These are phyloP conservation scores for Entomortierella lignicola DNA, from an alignment of 192 early-diverging fungal species.

Conservation along the genomic window DNA sequence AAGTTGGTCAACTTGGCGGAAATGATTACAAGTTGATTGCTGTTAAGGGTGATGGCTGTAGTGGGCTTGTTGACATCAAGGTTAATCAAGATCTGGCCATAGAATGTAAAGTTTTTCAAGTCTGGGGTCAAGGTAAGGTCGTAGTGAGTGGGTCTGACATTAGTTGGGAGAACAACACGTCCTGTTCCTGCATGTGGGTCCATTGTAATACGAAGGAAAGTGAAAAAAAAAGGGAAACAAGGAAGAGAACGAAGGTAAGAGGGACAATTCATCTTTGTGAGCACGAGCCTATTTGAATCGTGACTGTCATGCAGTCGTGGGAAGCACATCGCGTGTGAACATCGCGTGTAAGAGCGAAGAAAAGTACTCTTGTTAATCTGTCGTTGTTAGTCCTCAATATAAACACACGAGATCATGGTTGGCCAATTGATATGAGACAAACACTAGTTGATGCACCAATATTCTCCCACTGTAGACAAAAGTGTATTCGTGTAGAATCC, in stretches of 20 bases:
- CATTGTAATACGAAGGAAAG: constrained; percentile 9
- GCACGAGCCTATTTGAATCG: too few relatives aligned
- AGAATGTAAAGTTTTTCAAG: constrained; percentile 82
- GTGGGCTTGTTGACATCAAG: constrained; percentile 73
- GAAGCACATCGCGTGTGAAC: too few relatives aligned
- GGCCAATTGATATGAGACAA: too few relatives aligned
- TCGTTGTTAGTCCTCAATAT: too few relatives aligned
- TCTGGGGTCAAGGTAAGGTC: constrained; percentile 82
- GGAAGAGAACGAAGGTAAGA: constrained; percentile 1
- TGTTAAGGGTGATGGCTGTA: constrained; percentile 73
- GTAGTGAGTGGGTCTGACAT: constrained; percentile 88
- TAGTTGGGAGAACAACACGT: constrained; percentile 86
- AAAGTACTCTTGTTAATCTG: too few relatives aligned
- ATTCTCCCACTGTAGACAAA: too few relatives aligned
- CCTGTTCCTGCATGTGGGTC: constrained; percentile 53
- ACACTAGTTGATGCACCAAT: too few relatives aligned
- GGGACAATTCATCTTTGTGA: background rate
- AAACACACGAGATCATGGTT: too few relatives aligned
- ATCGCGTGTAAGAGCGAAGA: too few relatives aligned
- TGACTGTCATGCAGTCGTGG: too few relatives aligned
- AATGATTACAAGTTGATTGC: constrained; percentile 72
- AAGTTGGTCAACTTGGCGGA: constrained; percentile 60
- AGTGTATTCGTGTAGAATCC: too few relatives aligned
- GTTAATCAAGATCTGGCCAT: constrained; percentile 65
- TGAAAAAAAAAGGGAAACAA: background rate